Percentiles rank a stretch among this genome's conserved stretches.
Conservation (phyloP, 2,329 filamentous ascomycete species). For the Escovopsis sp. region DNA sequence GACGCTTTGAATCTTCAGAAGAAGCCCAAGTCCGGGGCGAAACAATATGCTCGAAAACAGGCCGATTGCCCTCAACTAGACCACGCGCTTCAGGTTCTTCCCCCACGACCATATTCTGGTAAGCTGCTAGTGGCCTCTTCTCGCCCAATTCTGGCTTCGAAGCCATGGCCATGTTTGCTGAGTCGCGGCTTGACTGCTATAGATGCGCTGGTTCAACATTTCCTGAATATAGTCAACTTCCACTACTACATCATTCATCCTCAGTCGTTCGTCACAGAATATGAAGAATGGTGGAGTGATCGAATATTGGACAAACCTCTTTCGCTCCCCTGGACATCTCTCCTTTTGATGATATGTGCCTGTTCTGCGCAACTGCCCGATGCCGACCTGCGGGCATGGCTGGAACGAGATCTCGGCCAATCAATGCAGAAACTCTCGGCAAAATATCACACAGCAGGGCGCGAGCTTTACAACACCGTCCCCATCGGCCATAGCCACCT, state of each 20-base stretch:
- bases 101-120: slow-evolving; percentile 21
- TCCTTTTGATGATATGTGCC: slow-evolving; percentile 23
- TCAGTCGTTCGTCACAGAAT: slow-evolving; percentile 20
- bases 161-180: too few relatives aligned
- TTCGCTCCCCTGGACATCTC: slow-evolving; percentile 22
- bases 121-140: slow-evolving; percentile 2
- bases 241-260: slow-evolving; percentile 26
- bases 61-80: slow-evolving; percentile 16
- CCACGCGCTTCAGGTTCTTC: slow-evolving; percentile 18
- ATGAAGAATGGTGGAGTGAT: slow-evolving; percentile 20
- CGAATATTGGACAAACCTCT: slow-evolving; percentile 17
- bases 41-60: slow-evolving; percentile 8
- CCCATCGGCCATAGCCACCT: slow-evolving; percentile 19
- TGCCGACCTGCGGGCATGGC: slow-evolving; percentile 14
- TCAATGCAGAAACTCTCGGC: slow-evolving; percentile 16
- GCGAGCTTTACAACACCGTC: slow-evolving; percentile 18
- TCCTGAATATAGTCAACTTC: slow-evolving; percentile 22
- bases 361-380: slow-evolving; percentile 22
- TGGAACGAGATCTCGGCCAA: slow-evolving; percentile 18
- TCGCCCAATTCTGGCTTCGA: too few relatives aligned
- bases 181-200: background rate
- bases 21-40: slow-evolving; percentile 7
- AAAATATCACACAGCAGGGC: slow-evolving; percentile 18
- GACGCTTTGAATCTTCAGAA: slow-evolving; percentile 3
- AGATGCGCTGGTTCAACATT: slow-evolving; percentile 24